Base-by-base conservation (phyloP, 2,329 filamentous ascomycete genomes). In the Coniochaeta sp. region DNA sequence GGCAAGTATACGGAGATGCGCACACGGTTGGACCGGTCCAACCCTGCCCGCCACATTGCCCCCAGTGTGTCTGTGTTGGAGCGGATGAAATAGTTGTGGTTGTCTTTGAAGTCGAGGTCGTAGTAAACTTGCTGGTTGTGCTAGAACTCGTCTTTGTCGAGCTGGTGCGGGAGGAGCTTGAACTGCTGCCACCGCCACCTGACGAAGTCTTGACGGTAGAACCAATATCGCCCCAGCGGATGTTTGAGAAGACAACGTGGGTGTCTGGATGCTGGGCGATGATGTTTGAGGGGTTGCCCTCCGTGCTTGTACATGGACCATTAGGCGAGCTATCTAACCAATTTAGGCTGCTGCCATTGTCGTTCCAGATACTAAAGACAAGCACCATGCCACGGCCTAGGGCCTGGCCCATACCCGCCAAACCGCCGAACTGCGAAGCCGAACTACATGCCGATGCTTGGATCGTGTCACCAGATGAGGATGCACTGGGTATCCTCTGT, bases 211-310 rank as follows among this genome's bases (percentile, higher is more conserved):
- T 58, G 22, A 31, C 56, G 38, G 80, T 82, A 8, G 76, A 77
- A 3, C 75, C 79, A 65, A 83, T 79, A 60, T 83, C 78, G n/a
- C 80, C 80, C 75, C 78, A 80, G 64, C 76, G 77, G 63, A 83
- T 77, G 61, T 81, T 75, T 36, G 75, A 77, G 66, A 81, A 83
- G 2, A 72, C 74, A 2, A 82, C 77, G 19, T 71, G 72, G 4
- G 79, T 77, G 22, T 72, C 71, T 2, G 76, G 74, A 60, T 77
- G 68, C 19, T 77, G 66, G n/a, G 71, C 66, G 56, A 72, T 60
- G 59, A 83, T 80, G 24, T 74, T 67, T n/a, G 72, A 68, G 0
- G 81, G 80, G 59, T 77, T 72, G 1, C 80, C 81, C 63, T 79
- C 75, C 0, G 76, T 79, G 6, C 70, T 73, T 63, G 72, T 75